Conservation (phyloP, 352 stramenopile genomes). For the Phytophthora syringae region DNA sequence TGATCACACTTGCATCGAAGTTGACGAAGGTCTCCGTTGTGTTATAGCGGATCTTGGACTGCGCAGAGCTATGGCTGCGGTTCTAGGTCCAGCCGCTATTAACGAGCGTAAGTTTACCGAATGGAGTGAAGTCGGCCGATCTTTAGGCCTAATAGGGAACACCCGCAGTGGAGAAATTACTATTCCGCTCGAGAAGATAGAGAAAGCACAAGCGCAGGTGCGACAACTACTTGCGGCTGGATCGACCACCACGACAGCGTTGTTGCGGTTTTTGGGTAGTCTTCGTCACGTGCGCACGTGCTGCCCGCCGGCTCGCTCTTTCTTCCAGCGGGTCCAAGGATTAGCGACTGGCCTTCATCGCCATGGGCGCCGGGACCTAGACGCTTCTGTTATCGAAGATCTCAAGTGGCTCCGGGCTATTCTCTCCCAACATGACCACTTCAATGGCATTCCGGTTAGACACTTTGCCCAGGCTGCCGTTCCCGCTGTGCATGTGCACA, state of each 20-base stretch:
- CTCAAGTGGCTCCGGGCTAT: background rate
- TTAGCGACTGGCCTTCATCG: background rate
- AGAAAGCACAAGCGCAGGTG: background rate
- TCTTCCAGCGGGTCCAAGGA: background rate
- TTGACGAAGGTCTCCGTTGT: too few species aligned
- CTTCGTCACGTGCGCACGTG: background rate
- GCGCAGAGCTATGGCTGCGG: too few species aligned
- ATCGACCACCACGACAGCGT: background rate
- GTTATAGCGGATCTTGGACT: too few species aligned
- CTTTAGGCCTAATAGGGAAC: too few species aligned
- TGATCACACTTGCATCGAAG: too few species aligned
- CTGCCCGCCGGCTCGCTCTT: too few species aligned
- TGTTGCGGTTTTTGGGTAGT: background rate
- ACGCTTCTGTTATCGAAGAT: too few species aligned
- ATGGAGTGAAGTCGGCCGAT: too few species aligned
- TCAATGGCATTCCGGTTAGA: background rate
- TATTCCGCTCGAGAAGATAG: conserved; percentile 1
- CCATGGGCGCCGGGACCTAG: too few species aligned
- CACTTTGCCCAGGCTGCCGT: background rate
- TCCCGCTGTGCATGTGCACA: conserved; percentile 21
- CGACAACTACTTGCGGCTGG: background rate
- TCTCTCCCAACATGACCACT: background rate
- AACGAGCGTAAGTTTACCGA: too few species aligned
- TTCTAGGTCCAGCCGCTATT: too few species aligned
- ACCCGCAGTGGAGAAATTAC: background rate